Evolutionary conservation across 768 basidiomycete genomes (phyloP), one percentile per base, ranked within the genome.

Genomic region (Cyclocybe aegerita): DNA sequence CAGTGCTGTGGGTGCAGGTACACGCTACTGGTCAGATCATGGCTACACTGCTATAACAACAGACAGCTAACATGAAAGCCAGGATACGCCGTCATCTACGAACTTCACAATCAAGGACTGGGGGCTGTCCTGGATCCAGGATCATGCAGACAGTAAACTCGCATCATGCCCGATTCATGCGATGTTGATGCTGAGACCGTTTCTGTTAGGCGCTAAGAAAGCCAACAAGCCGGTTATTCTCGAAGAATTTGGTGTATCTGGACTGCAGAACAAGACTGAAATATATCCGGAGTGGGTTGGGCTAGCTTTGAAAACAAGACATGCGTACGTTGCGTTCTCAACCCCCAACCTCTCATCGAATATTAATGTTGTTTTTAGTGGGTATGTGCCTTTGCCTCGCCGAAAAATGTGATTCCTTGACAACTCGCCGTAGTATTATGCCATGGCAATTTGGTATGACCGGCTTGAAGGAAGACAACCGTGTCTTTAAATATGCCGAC

Each of bases 171-270:
- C n/a, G 23, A n/a, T 14, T 6, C 48, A 31, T 43, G 42, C 4
- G 12, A 30, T 32, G 23, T 17, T 16, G 30, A 4, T 10, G 31
- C 36, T 17, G 48, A 12, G 36, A 17, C 14, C n/a, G 33, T 43
- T 39, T 9, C 38, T 36, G 50, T 14, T 52, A 80, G 80, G 78
- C 30, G 79, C 81, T 0, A 73, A 72, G 52, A 71, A 67, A 45
- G 75, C 73, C 36, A 74, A 76, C 56, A 86, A 88, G 62, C 83
- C 85, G 0, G 73, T 83, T 15, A 69, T 85, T 44, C 59, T 84
- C 43, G 85, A 87, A 59, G 85, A 86, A 56, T 86, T 85, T 57
- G 83, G 84, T 7, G 67, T 81, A 1, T 59, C 57, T 30, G 75
- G 75, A 12, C 50, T 75, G 2, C 62, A 69, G 41, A 81, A 81